These are phyloP conservation scores for Epichloe bromicola DNA, from an alignment of 2,329 filamentous ascomycete genomes.

Conservation along the genomic window DNA sequence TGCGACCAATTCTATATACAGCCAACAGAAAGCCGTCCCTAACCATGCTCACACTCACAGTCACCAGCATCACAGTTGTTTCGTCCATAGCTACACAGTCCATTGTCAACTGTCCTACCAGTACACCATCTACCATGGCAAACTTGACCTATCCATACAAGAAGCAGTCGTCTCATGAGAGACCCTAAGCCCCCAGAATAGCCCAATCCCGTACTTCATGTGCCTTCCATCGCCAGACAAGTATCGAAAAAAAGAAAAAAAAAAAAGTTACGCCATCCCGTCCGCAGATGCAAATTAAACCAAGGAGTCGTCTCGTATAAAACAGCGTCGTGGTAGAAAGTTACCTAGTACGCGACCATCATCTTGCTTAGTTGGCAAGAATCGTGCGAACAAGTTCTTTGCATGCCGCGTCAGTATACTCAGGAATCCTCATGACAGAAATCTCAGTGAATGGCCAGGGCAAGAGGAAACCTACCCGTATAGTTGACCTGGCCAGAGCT, in stretches of 20 bases:
- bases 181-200: not conserved
- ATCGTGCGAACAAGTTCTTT: conserved; percentile 75
- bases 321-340: not conserved
- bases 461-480: conserved; percentile 46
- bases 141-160: conserved; percentile 4
- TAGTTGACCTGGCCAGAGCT: conserved; percentile 97
- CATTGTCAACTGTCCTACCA: not conserved
- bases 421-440: not conserved
- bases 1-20: too few species aligned
- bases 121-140: not conserved
- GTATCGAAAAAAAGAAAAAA: conserved; percentile 11
- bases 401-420: conserved; percentile 2
- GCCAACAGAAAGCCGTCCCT: too few species aligned
- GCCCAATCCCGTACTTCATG: not conserved
- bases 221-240: not conserved
- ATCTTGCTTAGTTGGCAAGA: conserved; percentile 55
- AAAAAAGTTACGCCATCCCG: conserved; percentile 4
- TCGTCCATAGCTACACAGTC: not conserved
- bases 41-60: too few species aligned
- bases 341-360: not conserved
- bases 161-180: not conserved
- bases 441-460: not conserved
- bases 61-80: too few species aligned
- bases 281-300: conserved; percentile 2
- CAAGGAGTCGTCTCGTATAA: conserved; percentile 8